Evolutionary conservation across 257 asterid species (phyloP), one percentile per base, ranked within the genome.

Genomic region (Capsicum pubescens): DNA sequence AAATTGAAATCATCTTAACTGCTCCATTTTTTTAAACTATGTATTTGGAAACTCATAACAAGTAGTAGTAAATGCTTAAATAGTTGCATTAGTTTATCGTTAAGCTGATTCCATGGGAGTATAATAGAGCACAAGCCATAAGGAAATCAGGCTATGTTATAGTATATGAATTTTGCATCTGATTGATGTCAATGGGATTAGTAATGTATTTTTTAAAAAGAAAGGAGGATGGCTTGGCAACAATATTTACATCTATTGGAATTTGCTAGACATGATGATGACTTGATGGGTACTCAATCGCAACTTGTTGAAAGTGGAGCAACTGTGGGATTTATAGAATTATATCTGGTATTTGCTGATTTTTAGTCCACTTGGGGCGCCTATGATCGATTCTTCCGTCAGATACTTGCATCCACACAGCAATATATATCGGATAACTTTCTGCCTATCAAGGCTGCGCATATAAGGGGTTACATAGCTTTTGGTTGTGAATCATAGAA

Each of bases 401-500:
- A 15, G 17, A 32, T 1, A 42, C 32, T 69, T 16, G 55, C 32
- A 69, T 69, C 2, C 78, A 16, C 32, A 8, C 55, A n/a, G 9
- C 5, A 46, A 26, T 46, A 48, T 52, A 6, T 61, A 19, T 61
- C 15, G 8, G 8, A 61, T 19, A 21, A 61, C 15, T 61, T 61
- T 9, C 68, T 61, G 36, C 68, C 39, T 61, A 61, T 13, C 39
- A 61, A 61, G 13, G 13, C 11, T 61, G 68, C 39, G 19, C 61
- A 54, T 10, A 80, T 93, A 93, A 82, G 86, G 91, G 82, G 98
- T 85, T 82, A 90, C 92, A 87, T 86, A 26, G 98, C 92, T 91
- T 94, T 94, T 74, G 98, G 99, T 84, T 92, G 97, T 98, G 93
- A 94, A 87, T 95, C 98, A 19, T 86, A 44, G 48, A 44, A 44